Conservation (phyloP, 2,329 filamentous ascomycete species). For the Fusarium cicatricum region DNA sequence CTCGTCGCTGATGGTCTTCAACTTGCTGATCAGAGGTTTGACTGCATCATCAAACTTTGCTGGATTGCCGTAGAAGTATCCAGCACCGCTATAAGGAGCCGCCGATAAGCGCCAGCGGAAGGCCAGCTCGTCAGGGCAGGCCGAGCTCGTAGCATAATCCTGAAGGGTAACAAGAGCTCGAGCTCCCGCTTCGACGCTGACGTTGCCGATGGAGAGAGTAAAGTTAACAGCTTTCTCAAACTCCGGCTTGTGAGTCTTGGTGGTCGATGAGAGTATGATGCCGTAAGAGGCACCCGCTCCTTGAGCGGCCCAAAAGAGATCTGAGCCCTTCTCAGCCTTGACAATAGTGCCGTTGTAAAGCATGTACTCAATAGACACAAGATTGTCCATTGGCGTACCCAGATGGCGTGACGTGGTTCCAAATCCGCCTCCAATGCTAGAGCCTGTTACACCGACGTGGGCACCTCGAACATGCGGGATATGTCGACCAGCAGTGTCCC, state of each 20-base stretch:
- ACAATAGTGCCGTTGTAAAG: slow-evolving; percentile 39
- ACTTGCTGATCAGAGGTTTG: slow-evolving; percentile 18
- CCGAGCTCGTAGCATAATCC: slow-evolving; percentile 23
- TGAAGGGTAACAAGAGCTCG: slow-evolving; percentile 36
- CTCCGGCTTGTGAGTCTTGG: slow-evolving; percentile 35
- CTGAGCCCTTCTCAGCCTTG: slow-evolving; percentile 27
- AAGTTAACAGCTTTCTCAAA: slow-evolving; percentile 35
- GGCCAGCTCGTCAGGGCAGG: slow-evolving; percentile 34
- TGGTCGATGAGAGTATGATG: slow-evolving; percentile 36
- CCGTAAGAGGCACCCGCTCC: slow-evolving; percentile 37
- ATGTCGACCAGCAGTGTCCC: slow-evolving; percentile 38
- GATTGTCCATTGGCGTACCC: slow-evolving; percentile 35
- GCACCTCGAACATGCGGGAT: slow-evolving; percentile 37
- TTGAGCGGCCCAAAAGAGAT: slow-evolving; percentile 38
- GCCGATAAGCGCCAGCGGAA: slow-evolving; percentile 34
- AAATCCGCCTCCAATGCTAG: slow-evolving; percentile 37
- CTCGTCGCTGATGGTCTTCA: slow-evolving; percentile 20
- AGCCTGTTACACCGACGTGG: slow-evolving; percentile 36
- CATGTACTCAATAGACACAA: slow-evolving; percentile 37
- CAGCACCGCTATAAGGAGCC: slow-evolving; percentile 22
- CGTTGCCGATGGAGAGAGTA: slow-evolving; percentile 27
- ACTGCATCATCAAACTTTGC: slow-evolving; percentile 27
- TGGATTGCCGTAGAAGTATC: slow-evolving; percentile 41
- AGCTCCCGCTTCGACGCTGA: slow-evolving; percentile 22
- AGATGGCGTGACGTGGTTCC: slow-evolving; percentile 30